phyloP scores from a whole-genome alignment of 176 grass and related monocot genomes.

The Ensete glaucum region DNA sequence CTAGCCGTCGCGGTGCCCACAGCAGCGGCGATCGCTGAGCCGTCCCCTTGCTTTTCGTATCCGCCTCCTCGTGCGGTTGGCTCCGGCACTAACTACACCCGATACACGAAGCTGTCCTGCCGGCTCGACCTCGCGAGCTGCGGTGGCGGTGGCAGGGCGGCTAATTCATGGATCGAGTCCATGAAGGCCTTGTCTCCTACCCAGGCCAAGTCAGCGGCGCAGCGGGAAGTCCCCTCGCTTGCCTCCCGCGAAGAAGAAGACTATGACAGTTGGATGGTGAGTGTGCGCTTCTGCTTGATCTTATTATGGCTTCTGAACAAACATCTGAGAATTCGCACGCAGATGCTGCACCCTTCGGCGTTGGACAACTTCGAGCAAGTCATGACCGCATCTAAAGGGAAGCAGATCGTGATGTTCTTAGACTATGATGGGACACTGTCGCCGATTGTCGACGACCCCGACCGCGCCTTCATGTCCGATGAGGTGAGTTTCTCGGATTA shows the following conservation, averaged over 20 bases:
- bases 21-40: not conserved
- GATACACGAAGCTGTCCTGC: not conserved
- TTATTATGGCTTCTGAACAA: no score
- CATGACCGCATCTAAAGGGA: conserved; percentile 1
- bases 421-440: conserved; percentile 26
- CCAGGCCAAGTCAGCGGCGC: not conserved
- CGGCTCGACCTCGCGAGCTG: conserved; percentile 3
- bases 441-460: conserved; percentile 23
- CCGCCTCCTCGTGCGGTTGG: not conserved
- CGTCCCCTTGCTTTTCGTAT: not conserved
- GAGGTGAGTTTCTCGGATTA: not conserved
- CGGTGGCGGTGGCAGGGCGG: not conserved
- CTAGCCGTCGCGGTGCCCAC: not conserved
- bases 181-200: conserved; percentile 21
- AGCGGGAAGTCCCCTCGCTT: not conserved
- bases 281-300: not conserved
- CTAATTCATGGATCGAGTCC: conserved; percentile 1
- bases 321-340: not conserved
- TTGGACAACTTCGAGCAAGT: conserved; percentile 16
- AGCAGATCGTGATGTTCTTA: conserved; percentile 25
- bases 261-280: conserved; percentile 10
- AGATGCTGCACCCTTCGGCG: conserved; percentile 18
- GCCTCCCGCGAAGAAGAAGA: not conserved
- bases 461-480: conserved; percentile 23
- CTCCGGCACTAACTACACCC: not conserved